phyloP scores from a whole-genome alignment of 345 rosid genomes.

The Combretum micranthum region DNA sequence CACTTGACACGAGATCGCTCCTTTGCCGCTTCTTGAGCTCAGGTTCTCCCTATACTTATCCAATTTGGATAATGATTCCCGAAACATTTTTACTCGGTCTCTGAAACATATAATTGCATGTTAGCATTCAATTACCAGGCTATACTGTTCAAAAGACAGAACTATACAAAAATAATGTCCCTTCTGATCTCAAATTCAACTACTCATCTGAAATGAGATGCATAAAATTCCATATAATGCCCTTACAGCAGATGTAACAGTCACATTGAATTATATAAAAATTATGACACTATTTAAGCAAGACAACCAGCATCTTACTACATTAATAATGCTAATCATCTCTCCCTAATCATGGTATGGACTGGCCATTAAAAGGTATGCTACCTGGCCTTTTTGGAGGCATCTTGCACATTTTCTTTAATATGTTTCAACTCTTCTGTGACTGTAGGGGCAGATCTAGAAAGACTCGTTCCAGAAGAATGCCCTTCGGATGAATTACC shows the following conservation, averaged over 20 bases:
- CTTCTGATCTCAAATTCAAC: not conserved
- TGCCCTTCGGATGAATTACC: conserved; percentile 58
- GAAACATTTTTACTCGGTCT: conserved; percentile 60
- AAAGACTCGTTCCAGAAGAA: conserved; percentile 51
- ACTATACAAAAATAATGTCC: not conserved
- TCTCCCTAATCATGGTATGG: not conserved
- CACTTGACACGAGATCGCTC: conserved; percentile 44
- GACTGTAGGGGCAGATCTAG: conserved; percentile 53
- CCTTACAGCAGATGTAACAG: too few relatives aligned
- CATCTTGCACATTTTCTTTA: conserved; percentile 82
- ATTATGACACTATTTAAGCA: not conserved
- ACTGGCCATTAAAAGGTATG: not conserved
- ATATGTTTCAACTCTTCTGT: conserved; percentile 76
- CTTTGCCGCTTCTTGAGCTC: conserved; percentile 67
- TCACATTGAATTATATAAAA: too few relatives aligned
- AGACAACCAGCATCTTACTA: not conserved
- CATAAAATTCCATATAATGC: too few relatives aligned
- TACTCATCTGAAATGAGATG: not conserved
- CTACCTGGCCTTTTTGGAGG: conserved; percentile 76
- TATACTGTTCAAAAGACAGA: not conserved
- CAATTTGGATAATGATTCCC: conserved; percentile 59
- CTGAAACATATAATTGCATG: conserved; percentile 31
- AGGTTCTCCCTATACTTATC: conserved; percentile 64
- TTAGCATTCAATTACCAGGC: conserved; percentile 12
- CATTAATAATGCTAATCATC: too few relatives aligned